phyloP scores from a whole-genome alignment of 352 stramenopile species.

The Thalassiosira livingstoniorum region DNA sequence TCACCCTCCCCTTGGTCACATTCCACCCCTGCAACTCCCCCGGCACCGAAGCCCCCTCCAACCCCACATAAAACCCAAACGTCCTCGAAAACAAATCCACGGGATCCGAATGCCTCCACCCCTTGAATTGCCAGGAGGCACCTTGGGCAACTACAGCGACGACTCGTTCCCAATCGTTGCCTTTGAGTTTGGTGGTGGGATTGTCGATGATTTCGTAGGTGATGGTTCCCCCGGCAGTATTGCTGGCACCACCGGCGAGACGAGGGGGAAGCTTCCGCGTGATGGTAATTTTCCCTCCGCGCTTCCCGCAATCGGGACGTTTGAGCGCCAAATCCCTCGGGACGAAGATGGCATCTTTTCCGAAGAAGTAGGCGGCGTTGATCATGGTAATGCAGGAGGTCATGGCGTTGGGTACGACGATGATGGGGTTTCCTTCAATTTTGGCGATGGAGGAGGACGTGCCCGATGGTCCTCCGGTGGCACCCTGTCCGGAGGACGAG shows the following conservation, averaged over 20 bases:
- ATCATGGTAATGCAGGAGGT: constrained; percentile 77
- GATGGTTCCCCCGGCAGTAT: no score
- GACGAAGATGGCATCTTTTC: constrained; percentile 68
- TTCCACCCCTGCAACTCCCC: constrained; percentile 73
- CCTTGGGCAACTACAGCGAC: constrained; percentile 80
- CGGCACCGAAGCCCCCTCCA: constrained; percentile 76
- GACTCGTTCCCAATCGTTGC: constrained; percentile 79
- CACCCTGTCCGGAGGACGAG: no score
- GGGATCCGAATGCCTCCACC: constrained; percentile 79
- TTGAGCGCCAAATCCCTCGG: constrained; percentile 69
- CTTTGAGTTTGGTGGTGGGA: constrained; percentile 66
- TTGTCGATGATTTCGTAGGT: constrained; percentile 85
- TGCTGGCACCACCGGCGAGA: constrained; percentile 60
- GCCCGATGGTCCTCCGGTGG: no score
- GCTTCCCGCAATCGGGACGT: constrained; percentile 49
- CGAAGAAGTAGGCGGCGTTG: constrained; percentile 82
- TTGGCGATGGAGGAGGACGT: constrained; percentile 33
- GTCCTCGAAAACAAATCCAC: constrained; percentile 75
- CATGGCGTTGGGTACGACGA: constrained; percentile 85
- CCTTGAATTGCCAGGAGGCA: constrained; percentile 85
- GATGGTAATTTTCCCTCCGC: constrained; percentile 53
- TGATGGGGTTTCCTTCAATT: constrained; percentile 80
- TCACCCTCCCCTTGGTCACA: constrained; percentile 69
- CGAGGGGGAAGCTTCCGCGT: constrained; percentile 57
- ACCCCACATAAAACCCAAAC: constrained; percentile 83